phyloP scores from a whole-genome alignment of 2,329 filamentous ascomycete species.

The Emmonsia crescens region DNA sequence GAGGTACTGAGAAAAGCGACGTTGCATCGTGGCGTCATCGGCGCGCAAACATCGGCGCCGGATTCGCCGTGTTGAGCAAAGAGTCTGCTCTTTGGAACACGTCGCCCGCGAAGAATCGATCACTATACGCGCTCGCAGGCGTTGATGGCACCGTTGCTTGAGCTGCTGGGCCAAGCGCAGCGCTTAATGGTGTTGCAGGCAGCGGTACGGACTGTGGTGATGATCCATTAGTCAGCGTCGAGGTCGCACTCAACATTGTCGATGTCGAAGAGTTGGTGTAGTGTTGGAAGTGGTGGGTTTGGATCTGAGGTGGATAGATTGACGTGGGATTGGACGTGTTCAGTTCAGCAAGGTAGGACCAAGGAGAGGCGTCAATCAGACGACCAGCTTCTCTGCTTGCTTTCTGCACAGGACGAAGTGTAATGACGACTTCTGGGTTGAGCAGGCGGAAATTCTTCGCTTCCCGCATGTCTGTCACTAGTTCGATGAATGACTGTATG shows the following conservation, averaged over 20 bases:
- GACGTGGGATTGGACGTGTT: conserved; percentile 23
- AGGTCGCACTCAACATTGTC: conserved; percentile 6
- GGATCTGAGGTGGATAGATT: conserved; percentile 18
- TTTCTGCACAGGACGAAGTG: conserved; percentile 71
- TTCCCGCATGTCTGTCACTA: conserved; percentile 38
- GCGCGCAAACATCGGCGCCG: conserved; percentile 32
- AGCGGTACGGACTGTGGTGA: conserved; percentile 46
- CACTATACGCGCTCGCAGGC: conserved; percentile 38
- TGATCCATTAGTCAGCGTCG: conserved; percentile 16
- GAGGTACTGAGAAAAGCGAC: neutral
- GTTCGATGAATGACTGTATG: conserved; percentile 38
- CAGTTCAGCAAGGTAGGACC: conserved; percentile 45
- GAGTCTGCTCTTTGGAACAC: conserved; percentile 41
- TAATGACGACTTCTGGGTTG: conserved; percentile 56
- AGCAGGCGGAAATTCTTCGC: conserved; percentile 39
- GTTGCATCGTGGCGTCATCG: conserved; percentile 19
- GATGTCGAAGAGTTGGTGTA: conserved; percentile 21
- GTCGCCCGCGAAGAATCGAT: conserved; percentile 40
- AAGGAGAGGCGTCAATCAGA: conserved; percentile 56
- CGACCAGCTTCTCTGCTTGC: conserved; percentile 70
- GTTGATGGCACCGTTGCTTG: conserved; percentile 69
- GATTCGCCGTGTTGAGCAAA: conserved; percentile 34
- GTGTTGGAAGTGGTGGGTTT: conserved; percentile 17
- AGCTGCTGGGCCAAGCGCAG: conserved; percentile 68
- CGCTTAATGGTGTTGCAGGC: conserved; percentile 81